Base-by-base conservation (phyloP, 768 basidiomycete genomes). In the Tephrocybe sp. region DNA sequence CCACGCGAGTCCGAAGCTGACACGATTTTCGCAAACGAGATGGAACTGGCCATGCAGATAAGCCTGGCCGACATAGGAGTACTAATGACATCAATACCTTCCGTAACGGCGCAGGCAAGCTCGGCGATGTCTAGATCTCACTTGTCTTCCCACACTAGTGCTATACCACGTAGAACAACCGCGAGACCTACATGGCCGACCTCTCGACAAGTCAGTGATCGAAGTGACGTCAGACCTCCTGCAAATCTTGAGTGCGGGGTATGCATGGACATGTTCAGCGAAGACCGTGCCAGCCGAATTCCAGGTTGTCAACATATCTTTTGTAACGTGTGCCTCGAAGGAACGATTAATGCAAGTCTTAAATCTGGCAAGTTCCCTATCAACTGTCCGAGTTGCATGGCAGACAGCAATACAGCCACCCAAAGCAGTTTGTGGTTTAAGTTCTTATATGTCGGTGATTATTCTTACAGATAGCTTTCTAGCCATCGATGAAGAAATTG, bases 291-390 rank as follows among this genome's bases (percentile, higher is more conserved):
- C 1, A 35, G 22, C 22, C 47, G 25, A 9, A 37, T 49, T 25
- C 6, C 61, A 28, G 53, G 51, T 2, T 87, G 85, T 54, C 56
- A 56, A 7, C 84, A 87, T 56, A 53, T 49, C 18, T 78, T 79
- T 57, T 87, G 85, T 61, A 68, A 80, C 42, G 61, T 66, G 1
- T 87, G 86, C 59, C 50, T 85, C 43, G 64, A 60, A 49, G 51
- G 48, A 2, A 73, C 77, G 46, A 64, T 78, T 11, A 56, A 55
- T 31, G 64, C 73, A 9, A 77, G 75, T 64, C 68, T 87, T n/a
- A 66, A 70, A 13, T 80, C 79, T 26, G 73, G 72, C 41, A 73
- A 72, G 8, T 86, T 76, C 44, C 85, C 85, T 4, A 77, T 87
- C 24, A 57, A 76, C 15, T 87, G 85, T 60, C 85, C 85, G 0